Percentiles rank a stretch among this genome's conserved stretches.
Evolutionary conservation across 2,329 filamentous ascomycete genomes (phyloP).

Genomic region (Sporothrix mexicana): DNA sequence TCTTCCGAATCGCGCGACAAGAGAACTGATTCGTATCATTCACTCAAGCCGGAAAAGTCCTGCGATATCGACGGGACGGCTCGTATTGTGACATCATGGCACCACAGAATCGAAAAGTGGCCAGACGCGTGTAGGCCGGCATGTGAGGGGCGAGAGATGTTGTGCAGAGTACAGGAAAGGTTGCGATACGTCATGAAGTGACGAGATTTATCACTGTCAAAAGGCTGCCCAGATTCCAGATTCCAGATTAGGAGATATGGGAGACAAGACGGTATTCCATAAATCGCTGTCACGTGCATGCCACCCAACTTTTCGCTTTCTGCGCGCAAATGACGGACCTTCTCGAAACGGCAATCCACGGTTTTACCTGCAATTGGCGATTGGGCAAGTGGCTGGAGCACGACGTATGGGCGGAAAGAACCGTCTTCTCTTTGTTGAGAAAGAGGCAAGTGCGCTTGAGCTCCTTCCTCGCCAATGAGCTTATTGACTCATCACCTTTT

Average conservation of each 20-base stretch:
- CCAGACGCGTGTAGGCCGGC: not conserved
- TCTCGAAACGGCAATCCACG: slow-evolving; percentile 12
- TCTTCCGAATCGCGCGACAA: no score
- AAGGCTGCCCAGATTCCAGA: not conserved
- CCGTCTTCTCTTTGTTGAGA: not conserved
- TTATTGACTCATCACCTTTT: slow-evolving; percentile 22
- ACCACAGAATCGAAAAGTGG: not conserved
- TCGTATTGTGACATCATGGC: not conserved
- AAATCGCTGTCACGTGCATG: slow-evolving; percentile 6
- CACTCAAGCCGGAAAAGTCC: not conserved
- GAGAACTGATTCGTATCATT: not conserved
- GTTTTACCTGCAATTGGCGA: slow-evolving; percentile 3
- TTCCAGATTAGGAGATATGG: slow-evolving; percentile 25
- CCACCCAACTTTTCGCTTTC: not conserved
- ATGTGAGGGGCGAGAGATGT: not conserved
- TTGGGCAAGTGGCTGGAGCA: not conserved
- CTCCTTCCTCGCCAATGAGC: not conserved
- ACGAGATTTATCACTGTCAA: no score
- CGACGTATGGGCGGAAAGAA: slow-evolving; percentile 1
- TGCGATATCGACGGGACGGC: not conserved
- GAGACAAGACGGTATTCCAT: not conserved
- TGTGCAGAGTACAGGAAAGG: no score
- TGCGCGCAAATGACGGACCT: not conserved
- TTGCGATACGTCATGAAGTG: no score
- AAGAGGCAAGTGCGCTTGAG: not conserved